Evolutionary conservation across 768 basidiomycete species (phyloP).

Genomic region (Collybia sordida): DNA sequence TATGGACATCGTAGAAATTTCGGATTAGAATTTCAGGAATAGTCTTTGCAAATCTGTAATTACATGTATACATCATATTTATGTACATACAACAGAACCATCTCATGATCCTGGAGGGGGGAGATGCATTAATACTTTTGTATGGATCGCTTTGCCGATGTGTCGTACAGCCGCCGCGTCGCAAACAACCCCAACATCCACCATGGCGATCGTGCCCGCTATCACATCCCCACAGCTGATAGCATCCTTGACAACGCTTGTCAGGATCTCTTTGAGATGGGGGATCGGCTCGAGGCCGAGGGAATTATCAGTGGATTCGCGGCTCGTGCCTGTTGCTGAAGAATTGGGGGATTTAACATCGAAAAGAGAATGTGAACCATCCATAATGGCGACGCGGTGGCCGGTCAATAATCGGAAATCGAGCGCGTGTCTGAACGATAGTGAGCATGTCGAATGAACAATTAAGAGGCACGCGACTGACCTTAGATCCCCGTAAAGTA

Average conservation of each 20-base stretch:
- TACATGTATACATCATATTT: conserved; percentile 2
- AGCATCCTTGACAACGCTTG: conserved; percentile 46
- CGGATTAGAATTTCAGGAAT: conserved; percentile 12
- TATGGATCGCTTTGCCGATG: conserved; percentile 43
- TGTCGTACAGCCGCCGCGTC: conserved; percentile 44
- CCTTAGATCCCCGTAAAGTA: conserved; percentile 70
- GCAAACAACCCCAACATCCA: conserved; percentile 68
- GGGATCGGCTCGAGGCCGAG: conserved; percentile 61
- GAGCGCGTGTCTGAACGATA: conserved; percentile 59
- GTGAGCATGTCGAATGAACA: conserved; percentile 5
- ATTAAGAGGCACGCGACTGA: conserved; percentile 23
- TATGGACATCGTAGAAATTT: conserved; percentile 13
- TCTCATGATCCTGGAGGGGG: neutral
- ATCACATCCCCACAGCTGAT: conserved; percentile 26
- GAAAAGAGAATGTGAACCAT: conserved; percentile 67
- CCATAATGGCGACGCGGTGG: conserved; percentile 69
- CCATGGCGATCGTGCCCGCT: conserved; percentile 46
- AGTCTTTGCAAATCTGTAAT: neutral
- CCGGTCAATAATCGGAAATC: conserved; percentile 76
- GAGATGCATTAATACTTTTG: conserved; percentile 10
- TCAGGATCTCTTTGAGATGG: conserved; percentile 49
- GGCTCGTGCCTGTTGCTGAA: neutral
- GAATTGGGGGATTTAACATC: conserved; percentile 15
- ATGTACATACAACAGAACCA: conserved; percentile 10
- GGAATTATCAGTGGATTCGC: conserved; percentile 11